These are phyloP conservation scores for Chlorella vulgaris DNA, from an alignment of 139 green algal genomes.

Conservation along the genomic window DNA sequence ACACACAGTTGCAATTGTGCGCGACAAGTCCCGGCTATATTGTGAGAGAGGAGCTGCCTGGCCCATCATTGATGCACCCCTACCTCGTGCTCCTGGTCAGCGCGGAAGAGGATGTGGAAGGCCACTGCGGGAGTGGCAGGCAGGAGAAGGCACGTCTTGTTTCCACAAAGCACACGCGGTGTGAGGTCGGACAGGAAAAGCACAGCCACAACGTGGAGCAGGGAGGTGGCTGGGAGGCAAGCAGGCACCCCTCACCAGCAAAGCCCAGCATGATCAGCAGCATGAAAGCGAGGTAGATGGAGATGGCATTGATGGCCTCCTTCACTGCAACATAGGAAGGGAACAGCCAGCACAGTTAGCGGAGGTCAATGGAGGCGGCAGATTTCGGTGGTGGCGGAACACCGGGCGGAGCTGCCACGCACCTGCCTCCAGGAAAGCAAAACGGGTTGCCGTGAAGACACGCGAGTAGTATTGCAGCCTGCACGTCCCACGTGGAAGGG, in stretches of 20 bases:
- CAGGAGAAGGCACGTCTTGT: background rate
- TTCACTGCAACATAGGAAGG: constrained; percentile 33
- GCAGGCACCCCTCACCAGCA: constrained; percentile 5
- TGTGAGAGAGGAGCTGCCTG: background rate
- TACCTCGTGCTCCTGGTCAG: constrained; percentile 41
- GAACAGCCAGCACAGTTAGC: background rate
- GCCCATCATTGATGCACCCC: background rate
- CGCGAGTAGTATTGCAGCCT: constrained; percentile 53
- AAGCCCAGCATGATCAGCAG: constrained; percentile 56
- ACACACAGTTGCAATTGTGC: too few species aligned
- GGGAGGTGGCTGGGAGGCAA: too few species aligned
- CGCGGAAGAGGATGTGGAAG: constrained; percentile 64
- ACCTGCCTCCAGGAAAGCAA: constrained; percentile 49
- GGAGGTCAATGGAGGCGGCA: constrained; percentile 10
- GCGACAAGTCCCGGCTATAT: too few species aligned
- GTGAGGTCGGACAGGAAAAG: background rate
- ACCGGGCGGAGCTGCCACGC: background rate
- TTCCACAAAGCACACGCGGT: background rate
- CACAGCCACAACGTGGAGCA: background rate
- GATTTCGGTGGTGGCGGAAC: constrained; percentile 10
- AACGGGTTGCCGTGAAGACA: constrained; percentile 50
- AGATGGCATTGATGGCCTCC: constrained; percentile 33
- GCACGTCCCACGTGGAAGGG: too few species aligned
- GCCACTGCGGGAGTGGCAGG: background rate
- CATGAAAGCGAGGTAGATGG: constrained; percentile 48